Percentiles rank a stretch among this genome's conserved stretches.
phyloP scores from a whole-genome alignment of 495 filamentous ascomycete genomes.

The Aspergillus saccharolyticus region DNA sequence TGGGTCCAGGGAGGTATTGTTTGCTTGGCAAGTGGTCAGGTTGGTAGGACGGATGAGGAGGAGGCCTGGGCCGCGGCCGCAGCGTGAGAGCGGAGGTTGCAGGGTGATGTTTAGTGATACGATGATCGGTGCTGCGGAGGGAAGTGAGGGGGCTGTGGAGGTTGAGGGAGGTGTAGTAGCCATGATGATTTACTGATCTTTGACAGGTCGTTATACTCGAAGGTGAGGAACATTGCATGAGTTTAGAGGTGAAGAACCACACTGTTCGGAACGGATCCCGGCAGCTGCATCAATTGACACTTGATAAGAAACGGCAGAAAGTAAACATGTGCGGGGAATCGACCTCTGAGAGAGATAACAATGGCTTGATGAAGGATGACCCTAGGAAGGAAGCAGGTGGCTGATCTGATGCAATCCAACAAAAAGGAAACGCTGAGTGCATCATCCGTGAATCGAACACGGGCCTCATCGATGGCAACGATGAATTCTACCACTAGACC shows the following conservation, averaged over 20 bases:
- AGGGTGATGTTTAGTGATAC: slow-evolving; percentile 18
- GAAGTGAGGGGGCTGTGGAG: slow-evolving; percentile 10
- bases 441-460: slow-evolving; percentile 57
- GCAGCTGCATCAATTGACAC: too few species aligned
- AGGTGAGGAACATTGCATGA: too few species aligned
- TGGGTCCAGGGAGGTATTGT: slow-evolving; percentile 28
- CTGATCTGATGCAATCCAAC: slow-evolving; percentile 2
- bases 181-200: too few species aligned
- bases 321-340: too few species aligned
- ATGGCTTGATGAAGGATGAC: too few species aligned
- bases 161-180: background rate
- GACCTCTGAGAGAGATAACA: too few species aligned
- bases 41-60: slow-evolving; percentile 35
- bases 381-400: too few species aligned
- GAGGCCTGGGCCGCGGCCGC: slow-evolving; percentile 51
- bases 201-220: too few species aligned
- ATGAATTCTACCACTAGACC: slow-evolving; percentile 59
- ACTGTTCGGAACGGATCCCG: too few species aligned
- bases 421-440: slow-evolving; percentile 25
- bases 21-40: slow-evolving; percentile 18
- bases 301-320: too few species aligned
- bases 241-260: too few species aligned
- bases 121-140: slow-evolving; percentile 10
- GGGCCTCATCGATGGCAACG: slow-evolving; percentile 57
- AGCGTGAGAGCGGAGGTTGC: slow-evolving; percentile 53